phyloP scores from a whole-genome alignment of 2,329 filamentous ascomycete genomes.

The Diplodia sapinea region DNA sequence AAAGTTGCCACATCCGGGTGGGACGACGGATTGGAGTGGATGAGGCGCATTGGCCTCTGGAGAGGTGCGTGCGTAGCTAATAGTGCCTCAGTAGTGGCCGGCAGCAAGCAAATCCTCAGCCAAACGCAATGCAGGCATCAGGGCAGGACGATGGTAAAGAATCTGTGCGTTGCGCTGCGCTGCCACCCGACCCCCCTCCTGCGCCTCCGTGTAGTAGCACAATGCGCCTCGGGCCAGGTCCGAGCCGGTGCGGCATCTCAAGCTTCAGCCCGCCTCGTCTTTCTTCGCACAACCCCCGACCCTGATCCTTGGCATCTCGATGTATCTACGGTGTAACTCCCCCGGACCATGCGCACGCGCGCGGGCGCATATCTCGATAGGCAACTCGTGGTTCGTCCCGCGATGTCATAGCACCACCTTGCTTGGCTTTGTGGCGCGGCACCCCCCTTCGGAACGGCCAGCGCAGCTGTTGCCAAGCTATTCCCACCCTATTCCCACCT shows the following conservation, averaged over 20 bases:
- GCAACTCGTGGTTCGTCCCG: conserved; percentile 23
- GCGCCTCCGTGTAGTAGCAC: not conserved
- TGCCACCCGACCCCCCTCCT: not conserved
- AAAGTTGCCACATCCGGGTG: not conserved
- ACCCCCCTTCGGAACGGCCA: not conserved
- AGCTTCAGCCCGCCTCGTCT: not conserved
- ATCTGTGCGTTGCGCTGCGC: conserved; percentile 9
- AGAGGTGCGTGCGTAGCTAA: not conserved
- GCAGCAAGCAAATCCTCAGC: not conserved
- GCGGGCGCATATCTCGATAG: conserved; percentile 24
- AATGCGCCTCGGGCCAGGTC: conserved; percentile 5
- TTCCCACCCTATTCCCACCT: not conserved
- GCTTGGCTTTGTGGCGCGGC: not conserved
- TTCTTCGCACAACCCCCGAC: not conserved
- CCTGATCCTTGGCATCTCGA: not conserved
- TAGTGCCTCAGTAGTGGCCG: not conserved
- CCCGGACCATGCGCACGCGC: not conserved
- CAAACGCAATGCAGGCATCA: not conserved
- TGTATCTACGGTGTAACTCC: conserved; percentile 29
- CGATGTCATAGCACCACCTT: not conserved
- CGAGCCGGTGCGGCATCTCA: conserved; percentile 2
- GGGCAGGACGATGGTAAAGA: not conserved
- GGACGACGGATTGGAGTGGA: not conserved
- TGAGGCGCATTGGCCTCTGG: not conserved
- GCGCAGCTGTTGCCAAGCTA: not conserved